Evolutionary conservation across 2,329 filamentous ascomycete genomes (phyloP).

Genomic region (Neurospora crassa): DNA sequence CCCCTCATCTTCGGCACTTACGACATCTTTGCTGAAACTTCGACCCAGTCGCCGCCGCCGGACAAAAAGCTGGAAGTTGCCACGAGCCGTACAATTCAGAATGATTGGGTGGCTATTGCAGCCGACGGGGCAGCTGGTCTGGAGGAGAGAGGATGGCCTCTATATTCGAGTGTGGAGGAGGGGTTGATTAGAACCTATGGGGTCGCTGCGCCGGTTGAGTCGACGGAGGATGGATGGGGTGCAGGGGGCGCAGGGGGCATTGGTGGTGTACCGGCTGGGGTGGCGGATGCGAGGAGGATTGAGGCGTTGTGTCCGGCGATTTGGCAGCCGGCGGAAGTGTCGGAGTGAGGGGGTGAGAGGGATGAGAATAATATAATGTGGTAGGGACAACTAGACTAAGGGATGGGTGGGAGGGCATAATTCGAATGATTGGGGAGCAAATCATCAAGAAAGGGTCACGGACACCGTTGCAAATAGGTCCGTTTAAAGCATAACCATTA

Average conservation of each 20-base stretch:
- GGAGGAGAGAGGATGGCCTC: constrained; percentile 8
- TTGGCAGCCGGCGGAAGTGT: neutral
- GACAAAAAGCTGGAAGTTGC: constrained; percentile 5
- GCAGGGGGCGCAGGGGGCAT: neutral
- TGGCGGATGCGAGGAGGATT: neutral
- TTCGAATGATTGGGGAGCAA: no score
- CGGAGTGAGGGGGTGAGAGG: neutral
- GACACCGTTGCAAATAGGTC: no score
- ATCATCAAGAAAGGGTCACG: no score
- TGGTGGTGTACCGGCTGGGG: neutral
- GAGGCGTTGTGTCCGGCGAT: neutral
- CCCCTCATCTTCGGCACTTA: constrained; percentile 26
- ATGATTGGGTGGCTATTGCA: constrained; percentile 14
- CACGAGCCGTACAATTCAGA: constrained; percentile 15
- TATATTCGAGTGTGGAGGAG: neutral
- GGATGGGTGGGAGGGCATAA: neutral
- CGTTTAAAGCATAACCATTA: no score
- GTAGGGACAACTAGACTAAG: no score
- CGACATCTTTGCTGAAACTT: constrained; percentile 13
- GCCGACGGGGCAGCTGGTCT: neutral
- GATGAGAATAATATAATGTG: neutral
- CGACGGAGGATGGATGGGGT: neutral
- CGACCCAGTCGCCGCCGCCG: neutral
- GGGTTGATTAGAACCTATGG: neutral
- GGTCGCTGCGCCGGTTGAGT: neutral